Conservation (phyloP, 1,284 basidiomycete species). For the Stygiomarasmius scandens region DNA sequence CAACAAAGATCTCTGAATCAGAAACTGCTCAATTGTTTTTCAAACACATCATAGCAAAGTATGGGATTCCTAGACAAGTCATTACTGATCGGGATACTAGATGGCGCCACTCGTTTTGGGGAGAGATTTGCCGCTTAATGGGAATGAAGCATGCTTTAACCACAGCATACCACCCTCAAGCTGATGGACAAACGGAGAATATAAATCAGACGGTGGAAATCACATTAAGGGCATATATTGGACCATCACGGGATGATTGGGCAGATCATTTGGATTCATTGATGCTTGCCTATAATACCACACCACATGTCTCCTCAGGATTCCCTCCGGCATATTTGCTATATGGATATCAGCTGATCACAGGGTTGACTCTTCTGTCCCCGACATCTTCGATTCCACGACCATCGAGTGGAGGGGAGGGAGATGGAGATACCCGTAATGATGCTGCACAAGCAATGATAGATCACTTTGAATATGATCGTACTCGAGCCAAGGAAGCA, state of each 20-base stretch:
- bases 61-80: conserved; percentile 26
- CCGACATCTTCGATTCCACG: neutral
- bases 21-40: conserved; percentile 29
- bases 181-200: conserved; percentile 35
- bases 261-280: conserved; percentile 20
- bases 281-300: conserved; percentile 25
- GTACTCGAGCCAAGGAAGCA: conserved; percentile 24
- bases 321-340: conserved; percentile 28
- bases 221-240: conserved; percentile 26
- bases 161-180: conserved; percentile 35
- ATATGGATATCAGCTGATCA: conserved; percentile 24
- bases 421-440: neutral
- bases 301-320: conserved; percentile 23
- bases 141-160: conserved; percentile 16
- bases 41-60: conserved; percentile 27
- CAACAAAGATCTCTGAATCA: conserved; percentile 28
- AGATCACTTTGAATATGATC: conserved; percentile 21
- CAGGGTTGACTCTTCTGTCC: conserved; percentile 15
- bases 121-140: conserved; percentile 20
- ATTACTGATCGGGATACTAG: conserved; percentile 1
- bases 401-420: neutral
- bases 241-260: conserved; percentile 21
- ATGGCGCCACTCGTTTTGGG: conserved; percentile 10
- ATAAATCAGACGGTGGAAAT: conserved; percentile 35
- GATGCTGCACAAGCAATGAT: conserved; percentile 21